Evolutionary conservation across 2,329 filamentous ascomycete genomes (phyloP).

Genomic region (Cladosporium sp.): DNA sequence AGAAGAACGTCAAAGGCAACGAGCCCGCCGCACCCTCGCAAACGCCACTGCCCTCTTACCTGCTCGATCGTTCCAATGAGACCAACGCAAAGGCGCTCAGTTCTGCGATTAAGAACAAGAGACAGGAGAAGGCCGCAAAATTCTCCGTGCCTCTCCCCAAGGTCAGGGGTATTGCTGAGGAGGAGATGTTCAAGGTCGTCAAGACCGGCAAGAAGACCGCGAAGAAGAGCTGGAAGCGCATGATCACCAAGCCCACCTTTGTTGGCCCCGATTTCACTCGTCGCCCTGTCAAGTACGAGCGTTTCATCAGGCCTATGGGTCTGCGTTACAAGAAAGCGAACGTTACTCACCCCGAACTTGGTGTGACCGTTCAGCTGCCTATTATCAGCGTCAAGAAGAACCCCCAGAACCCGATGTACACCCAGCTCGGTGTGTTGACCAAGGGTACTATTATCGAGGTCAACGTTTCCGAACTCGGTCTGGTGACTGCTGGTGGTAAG

Average conservation of each 20-base stretch:
- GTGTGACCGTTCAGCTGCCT: conserved; percentile 76
- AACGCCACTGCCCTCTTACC: conserved; percentile 83
- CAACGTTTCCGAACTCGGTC: conserved; percentile 84
- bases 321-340: conserved; percentile 72
- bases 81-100: conserved; percentile 70
- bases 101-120: conserved; percentile 91
- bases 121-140: conserved; percentile 86
- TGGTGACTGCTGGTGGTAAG: conserved; percentile 87
- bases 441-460: conserved; percentile 85
- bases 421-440: conserved; percentile 82
- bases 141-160: conserved; percentile 91
- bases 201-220: conserved; percentile 92
- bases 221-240: conserved; percentile 75
- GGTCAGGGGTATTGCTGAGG: conserved; percentile 86
- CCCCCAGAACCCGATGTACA: conserved; percentile 84
- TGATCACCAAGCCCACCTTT: conserved; percentile 72
- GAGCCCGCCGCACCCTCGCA: conserved; percentile 72
- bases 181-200: conserved; percentile 97
- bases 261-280: conserved; percentile 88
- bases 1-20: conserved; percentile 86
- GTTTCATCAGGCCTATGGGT: conserved; percentile 68
- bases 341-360: conserved; percentile 68
- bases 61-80: conserved; percentile 75
- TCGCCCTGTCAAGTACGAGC: conserved; percentile 57
- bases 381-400: conserved; percentile 70